Conservation (phyloP, 2,329 filamentous ascomycete genomes). For the Colletotrichum tropicale region DNA sequence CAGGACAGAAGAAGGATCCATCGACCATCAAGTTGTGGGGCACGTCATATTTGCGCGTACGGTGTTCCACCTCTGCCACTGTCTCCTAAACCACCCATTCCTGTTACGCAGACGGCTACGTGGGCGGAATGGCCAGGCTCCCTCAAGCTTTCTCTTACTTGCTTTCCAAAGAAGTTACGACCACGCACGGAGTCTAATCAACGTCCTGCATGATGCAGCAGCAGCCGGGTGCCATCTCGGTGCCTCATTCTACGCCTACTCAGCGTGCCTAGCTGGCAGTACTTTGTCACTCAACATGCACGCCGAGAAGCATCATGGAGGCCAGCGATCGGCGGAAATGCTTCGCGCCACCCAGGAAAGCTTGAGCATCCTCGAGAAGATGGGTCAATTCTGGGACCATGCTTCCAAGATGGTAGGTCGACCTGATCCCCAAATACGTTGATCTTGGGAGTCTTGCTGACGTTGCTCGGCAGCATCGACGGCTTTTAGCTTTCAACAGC, state of each 20-base stretch:
- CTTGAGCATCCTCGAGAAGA: neutral
- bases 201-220: neutral
- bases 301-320: neutral
- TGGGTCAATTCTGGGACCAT: neutral
- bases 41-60: neutral
- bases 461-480: fast-evolving
- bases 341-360: neutral
- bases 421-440: fast-evolving
- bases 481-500: neutral
- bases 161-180: neutral
- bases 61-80: neutral
- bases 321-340: neutral
- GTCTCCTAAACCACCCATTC: neutral
- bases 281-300: neutral
- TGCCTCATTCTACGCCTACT: neutral
- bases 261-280: neutral
- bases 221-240: neutral
- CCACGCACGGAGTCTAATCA: neutral
- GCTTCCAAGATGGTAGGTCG: neutral
- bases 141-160: neutral
- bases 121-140: neutral
- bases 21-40: neutral
- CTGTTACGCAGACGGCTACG: neutral
- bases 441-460: fast-evolving
- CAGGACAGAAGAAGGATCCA: neutral